Evolutionary conservation across 257 asterid genomes (phyloP), one percentile per base, ranked within the genome.

Genomic region (Capsicum baccatum): DNA sequence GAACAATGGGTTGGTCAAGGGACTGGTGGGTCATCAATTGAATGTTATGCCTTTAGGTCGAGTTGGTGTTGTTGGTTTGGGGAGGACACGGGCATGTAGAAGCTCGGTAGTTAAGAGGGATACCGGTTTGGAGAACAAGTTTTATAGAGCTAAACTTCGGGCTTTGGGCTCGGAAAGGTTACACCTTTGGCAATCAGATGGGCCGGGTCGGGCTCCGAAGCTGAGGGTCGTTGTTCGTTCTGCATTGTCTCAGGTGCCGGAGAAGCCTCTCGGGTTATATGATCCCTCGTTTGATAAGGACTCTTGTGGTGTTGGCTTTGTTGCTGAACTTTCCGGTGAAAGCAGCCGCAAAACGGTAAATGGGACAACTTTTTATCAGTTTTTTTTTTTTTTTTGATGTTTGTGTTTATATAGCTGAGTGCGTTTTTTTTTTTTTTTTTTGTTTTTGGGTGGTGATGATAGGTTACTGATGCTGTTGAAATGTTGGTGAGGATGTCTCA

Each of bases 231-330:
- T 93, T 80, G 94, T 91, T 57, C 91, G 89, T 84, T 91, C 90
- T 81, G 90, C 94, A 56, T 78, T 97, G 91, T 94, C 98, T 78
- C 97, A 87, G 94, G 93, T 95, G 78, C 99, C 98, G 80, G 98
- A 95, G 81, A 95, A 94, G 94, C 98, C 98, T 59, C 92, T 95
- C 26, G 99, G 99, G 48, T 94, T 97, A 17, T 97, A 97, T 55
- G 99, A 97, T 86, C 97, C 99, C 52, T 89, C 94, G 1, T 92
- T 91, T 21, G 99, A 97, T 88, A 97, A 97, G 92, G 99, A 97
- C 83, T 97, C 99, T 9, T 97, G 99, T 58, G 99, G 99, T 15
- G 99, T 97, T 42, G 99, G 99, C 64, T 97, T 97, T 35, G 97
- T 97, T 48, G 99, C 99, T 56, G 99, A 97, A 83, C 97, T 97